Percentiles rank a stretch among this genome's conserved stretches.
phyloP scores from a whole-genome alignment of 495 filamentous ascomycete species.

The Lepraria neglecta region DNA sequence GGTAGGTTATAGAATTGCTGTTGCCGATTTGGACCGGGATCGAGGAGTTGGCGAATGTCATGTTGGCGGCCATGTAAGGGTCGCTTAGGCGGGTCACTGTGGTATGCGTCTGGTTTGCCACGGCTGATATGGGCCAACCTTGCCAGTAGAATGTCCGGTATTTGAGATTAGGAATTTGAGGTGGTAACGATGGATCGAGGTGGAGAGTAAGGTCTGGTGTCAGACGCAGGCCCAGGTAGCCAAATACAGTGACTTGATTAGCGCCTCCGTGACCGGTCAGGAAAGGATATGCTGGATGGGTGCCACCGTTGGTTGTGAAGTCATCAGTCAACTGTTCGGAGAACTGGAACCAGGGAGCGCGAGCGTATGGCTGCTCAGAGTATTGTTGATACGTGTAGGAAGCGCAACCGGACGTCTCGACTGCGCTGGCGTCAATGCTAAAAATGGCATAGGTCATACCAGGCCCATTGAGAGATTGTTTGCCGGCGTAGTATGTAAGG shows the following conservation, averaged over 20 bases:
- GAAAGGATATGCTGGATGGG: conserved; percentile 60
- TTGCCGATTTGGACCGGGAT: conserved; percentile 49
- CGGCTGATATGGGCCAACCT: conserved; percentile 56
- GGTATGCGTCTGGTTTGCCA: conserved; percentile 61
- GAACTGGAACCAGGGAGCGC: conserved; percentile 48
- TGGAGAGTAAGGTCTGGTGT: conserved; percentile 47
- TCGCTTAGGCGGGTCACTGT: conserved; percentile 46
- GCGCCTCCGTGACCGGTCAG: conserved; percentile 61
- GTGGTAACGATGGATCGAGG: conserved; percentile 53
- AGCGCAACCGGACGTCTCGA: conserved; percentile 56
- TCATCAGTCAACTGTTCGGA: conserved; percentile 68
- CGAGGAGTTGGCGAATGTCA: conserved; percentile 41
- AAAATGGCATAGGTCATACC: conserved; percentile 66
- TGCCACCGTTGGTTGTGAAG: conserved; percentile 56
- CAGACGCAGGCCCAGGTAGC: conserved; percentile 55
- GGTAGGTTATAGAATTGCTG: conserved; percentile 38
- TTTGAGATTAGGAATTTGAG: conserved; percentile 54
- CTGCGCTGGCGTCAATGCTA: conserved; percentile 51
- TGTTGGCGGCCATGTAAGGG: conserved; percentile 40
- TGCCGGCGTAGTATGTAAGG: conserved; percentile 59
- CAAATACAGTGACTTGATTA: conserved; percentile 55
- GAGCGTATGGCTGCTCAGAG: conserved; percentile 49
- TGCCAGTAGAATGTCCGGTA: conserved; percentile 67
- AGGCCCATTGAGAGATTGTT: conserved; percentile 55
- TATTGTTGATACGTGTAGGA: conserved; percentile 58